Percentiles rank a stretch among this genome's conserved stretches.
These are phyloP conservation scores for Pleurotus djamor DNA, from an alignment of 768 basidiomycete species.

Conservation along the genomic window DNA sequence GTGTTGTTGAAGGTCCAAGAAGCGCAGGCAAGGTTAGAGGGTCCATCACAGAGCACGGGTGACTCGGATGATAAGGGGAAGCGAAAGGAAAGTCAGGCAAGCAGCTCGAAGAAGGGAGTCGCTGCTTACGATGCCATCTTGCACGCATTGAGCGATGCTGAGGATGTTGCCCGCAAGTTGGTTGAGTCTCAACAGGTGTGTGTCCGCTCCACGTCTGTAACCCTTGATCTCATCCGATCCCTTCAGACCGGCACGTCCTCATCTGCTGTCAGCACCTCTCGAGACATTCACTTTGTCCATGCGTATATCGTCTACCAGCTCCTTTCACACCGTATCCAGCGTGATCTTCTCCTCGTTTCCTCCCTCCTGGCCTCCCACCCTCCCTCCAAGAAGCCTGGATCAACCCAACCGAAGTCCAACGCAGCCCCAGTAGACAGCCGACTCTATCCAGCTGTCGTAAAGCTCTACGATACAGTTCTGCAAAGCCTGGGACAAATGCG, in stretches of 20 bases:
- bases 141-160: constrained; percentile 84
- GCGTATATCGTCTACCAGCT: constrained; percentile 87
- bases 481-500: constrained; percentile 87
- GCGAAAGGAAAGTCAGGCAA: constrained; percentile 22
- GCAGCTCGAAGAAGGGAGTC: constrained; percentile 69
- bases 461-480: constrained; percentile 81
- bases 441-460: constrained; percentile 85
- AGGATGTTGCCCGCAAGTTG: constrained; percentile 77
- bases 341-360: constrained; percentile 79
- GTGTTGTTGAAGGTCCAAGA: constrained; percentile 82
- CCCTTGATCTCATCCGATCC: neutral
- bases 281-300: constrained; percentile 84
- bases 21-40: constrained; percentile 59
- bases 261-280: constrained; percentile 31
- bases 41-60: constrained; percentile 23
- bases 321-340: constrained; percentile 82
- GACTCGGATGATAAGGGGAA: constrained; percentile 19
- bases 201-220: neutral
- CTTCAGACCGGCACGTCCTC: constrained; percentile 34
- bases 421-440: constrained; percentile 60
- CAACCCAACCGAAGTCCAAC: constrained; percentile 10
- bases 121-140: constrained; percentile 88
- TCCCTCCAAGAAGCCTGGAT: constrained; percentile 17
- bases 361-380: constrained; percentile 52
- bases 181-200: constrained; percentile 81